Conservation (phyloP, 1,139 yeast species). For the Saccharomyces hybrid region DNA sequence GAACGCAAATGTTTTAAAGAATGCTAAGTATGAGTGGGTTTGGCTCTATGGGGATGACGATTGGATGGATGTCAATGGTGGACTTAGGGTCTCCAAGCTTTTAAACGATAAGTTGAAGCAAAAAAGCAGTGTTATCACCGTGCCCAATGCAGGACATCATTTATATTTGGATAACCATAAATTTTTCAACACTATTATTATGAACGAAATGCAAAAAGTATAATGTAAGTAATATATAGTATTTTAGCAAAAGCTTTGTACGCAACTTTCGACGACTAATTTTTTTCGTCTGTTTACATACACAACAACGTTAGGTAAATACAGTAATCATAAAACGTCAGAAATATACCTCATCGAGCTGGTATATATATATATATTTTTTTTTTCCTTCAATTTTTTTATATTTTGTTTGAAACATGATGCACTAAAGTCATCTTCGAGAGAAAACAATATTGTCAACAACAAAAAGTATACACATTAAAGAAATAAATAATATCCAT, state of each 20-base stretch:
- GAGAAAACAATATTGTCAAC: background rate
- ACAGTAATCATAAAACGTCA: too few relatives aligned
- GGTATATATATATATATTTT: too few relatives aligned
- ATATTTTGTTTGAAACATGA: background rate
- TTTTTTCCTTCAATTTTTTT: too few relatives aligned
- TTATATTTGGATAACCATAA: slow-evolving; percentile 51
- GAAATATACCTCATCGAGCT: too few relatives aligned
- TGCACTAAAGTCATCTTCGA: too few relatives aligned
- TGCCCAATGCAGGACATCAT: slow-evolving; percentile 63
- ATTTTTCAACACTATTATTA: slow-evolving; percentile 44
- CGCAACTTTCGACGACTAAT: background rate
- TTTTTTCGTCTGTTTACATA: background rate
- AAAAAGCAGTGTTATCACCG: slow-evolving; percentile 35
- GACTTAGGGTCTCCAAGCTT: slow-evolving; percentile 28
- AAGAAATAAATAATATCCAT: too few relatives aligned
- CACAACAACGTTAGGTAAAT: too few relatives aligned
- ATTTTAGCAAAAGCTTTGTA: background rate
- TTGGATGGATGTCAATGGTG: slow-evolving; percentile 68
- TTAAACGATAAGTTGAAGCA: slow-evolving; percentile 34
- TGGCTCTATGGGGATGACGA: slow-evolving; percentile 74
- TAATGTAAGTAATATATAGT: slow-evolving; percentile 1
- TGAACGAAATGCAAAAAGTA: slow-evolving; percentile 38
- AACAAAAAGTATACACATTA: background rate
- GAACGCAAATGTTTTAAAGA: slow-evolving; percentile 6
- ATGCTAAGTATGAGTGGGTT: slow-evolving; percentile 42